Percentiles rank a stretch among this genome's conserved stretches.
Conservation (phyloP, 2,329 filamentous ascomycete species). For the Herpotrichia juniperi region DNA sequence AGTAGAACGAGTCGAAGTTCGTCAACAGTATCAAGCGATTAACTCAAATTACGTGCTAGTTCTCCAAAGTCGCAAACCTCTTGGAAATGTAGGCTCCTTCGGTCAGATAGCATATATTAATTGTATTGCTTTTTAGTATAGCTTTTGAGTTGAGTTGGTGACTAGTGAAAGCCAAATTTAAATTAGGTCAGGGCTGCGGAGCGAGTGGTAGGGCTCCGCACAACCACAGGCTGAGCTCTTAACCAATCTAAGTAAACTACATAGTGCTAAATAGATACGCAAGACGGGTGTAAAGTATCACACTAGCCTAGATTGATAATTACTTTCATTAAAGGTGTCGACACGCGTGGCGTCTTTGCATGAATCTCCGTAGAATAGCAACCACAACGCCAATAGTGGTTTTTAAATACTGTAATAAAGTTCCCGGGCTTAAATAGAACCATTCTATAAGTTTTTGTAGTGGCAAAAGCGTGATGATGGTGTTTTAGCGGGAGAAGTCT, state of each 20-base stretch:
- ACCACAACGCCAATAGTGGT: neutral
- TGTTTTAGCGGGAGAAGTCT: neutral
- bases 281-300: neutral
- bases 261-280: neutral
- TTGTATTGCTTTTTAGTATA: too few species aligned
- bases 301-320: neutral
- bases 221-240: neutral
- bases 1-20: too few species aligned
- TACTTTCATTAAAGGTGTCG: neutral
- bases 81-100: too few species aligned
- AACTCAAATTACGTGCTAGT: too few species aligned
- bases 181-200: too few species aligned
- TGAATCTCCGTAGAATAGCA: neutral
- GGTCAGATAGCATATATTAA: too few species aligned
- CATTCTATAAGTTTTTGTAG: neutral
- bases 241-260: neutral
- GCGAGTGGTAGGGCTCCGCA: too few species aligned
- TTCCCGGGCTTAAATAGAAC: neutral
- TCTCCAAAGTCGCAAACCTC: too few species aligned
- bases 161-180: neutral
- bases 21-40: too few species aligned
- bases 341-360: neutral
- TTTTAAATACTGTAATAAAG: neutral
- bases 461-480: neutral
- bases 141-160: neutral